These are phyloP conservation scores for Fraxinus baroniana DNA, from an alignment of 305 asterid species.

Conservation along the genomic window DNA sequence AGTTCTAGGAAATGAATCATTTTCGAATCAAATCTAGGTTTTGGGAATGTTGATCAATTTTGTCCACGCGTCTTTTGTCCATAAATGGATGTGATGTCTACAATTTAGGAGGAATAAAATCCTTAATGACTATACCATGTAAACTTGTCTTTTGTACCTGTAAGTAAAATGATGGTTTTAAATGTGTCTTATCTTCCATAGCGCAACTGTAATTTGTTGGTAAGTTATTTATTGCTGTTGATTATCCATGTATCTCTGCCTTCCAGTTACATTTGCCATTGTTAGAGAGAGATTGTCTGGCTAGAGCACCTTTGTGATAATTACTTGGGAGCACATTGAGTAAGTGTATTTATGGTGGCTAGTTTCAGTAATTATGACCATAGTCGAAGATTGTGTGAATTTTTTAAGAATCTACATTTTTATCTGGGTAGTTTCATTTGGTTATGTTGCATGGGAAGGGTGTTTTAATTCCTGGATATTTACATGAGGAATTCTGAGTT, in stretches of 20 bases:
- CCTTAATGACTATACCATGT: not conserved
- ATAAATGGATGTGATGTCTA: not conserved
- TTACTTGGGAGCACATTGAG: not conserved
- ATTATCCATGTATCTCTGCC: not conserved
- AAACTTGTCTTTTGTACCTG: not conserved
- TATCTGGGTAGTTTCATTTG: not conserved
- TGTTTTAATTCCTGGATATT: not conserved
- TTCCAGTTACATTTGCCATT: not conserved
- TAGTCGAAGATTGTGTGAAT: not conserved
- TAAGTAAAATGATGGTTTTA: not conserved
- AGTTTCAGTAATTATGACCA: not conserved
- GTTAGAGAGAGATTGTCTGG: not conserved
- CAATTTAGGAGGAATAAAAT: not conserved
- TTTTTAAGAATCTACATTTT: not conserved
- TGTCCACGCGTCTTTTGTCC: slow-evolving; percentile 18
- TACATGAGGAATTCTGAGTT: not conserved
- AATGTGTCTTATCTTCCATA: not conserved
- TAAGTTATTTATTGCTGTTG: not conserved
- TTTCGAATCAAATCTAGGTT: not conserved
- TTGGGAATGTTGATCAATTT: slow-evolving; percentile 11
- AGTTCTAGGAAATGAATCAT: slow-evolving; percentile 11
- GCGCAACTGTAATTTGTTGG: not conserved
- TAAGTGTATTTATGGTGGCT: not conserved
- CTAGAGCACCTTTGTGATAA: not conserved
- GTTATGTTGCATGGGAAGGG: not conserved